phyloP scores from a whole-genome alignment of 2,329 filamentous ascomycete genomes.

The Chaetomiaceae sp. region DNA sequence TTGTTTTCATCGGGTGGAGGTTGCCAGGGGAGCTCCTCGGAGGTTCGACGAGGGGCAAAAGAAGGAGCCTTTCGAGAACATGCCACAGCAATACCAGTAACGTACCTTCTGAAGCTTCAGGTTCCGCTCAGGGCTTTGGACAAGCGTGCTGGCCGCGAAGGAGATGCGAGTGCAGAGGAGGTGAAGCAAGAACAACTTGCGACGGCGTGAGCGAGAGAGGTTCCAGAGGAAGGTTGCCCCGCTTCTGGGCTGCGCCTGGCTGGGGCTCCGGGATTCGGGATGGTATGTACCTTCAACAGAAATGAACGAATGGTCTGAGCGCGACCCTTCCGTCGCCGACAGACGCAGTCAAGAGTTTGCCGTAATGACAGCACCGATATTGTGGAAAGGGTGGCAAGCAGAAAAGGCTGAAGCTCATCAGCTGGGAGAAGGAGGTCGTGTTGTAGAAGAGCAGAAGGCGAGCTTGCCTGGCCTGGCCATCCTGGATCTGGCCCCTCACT shows the following conservation, averaged over 20 bases:
- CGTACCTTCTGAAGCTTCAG: neutral
- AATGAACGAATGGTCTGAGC: constrained; percentile 17
- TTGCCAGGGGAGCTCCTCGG: too few species aligned
- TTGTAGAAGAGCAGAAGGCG: constrained; percentile 7
- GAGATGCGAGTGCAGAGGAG: constrained; percentile 1
- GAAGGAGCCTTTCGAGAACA: neutral
- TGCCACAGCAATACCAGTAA: neutral
- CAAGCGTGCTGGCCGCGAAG: neutral
- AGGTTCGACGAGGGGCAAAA: neutral
- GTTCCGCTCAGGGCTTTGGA: neutral
- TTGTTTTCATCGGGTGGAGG: too few species aligned
- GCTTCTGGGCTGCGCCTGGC: constrained; percentile 13
- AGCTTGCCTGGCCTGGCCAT: constrained; percentile 5
- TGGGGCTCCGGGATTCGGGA: too few species aligned
- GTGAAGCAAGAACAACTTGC: constrained; percentile 3
- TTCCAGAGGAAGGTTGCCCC: constrained; percentile 13
- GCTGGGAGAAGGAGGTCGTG: constrained; percentile 4
- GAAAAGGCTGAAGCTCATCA: constrained; percentile 2
- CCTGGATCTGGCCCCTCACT: constrained; percentile 14
- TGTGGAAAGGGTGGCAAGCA: neutral
- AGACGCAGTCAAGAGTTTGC: neutral
- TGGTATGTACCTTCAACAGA: neutral
- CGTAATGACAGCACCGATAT: neutral
- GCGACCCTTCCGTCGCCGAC: neutral
- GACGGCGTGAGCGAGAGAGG: constrained; percentile 9